Evolutionary conservation across 768 basidiomycete genomes (phyloP).

Genomic region (Rossbeevera mucosa): DNA sequence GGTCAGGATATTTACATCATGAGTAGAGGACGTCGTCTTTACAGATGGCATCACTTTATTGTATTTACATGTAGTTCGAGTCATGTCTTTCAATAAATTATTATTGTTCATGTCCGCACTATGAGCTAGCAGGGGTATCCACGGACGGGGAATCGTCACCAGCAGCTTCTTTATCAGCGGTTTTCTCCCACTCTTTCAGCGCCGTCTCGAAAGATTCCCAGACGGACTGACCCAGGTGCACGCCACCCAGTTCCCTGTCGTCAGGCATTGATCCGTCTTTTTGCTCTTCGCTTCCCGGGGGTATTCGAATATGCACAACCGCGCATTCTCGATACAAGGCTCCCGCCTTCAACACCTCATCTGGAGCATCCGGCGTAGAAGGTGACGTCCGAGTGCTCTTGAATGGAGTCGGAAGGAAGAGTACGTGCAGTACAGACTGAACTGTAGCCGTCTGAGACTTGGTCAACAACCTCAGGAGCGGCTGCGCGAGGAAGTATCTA

Average conservation of each 20-base stretch:
- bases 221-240: constrained; percentile 58
- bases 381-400: constrained; percentile 40
- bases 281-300: constrained; percentile 25
- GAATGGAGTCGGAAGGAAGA: constrained; percentile 80
- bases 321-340: constrained; percentile 76
- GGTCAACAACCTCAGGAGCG: constrained; percentile 60
- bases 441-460: constrained; percentile 62
- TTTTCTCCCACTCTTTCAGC: constrained; percentile 62
- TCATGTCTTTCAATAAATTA: constrained; percentile 24
- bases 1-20: neutral
- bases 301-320: constrained; percentile 46
- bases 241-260: constrained; percentile 70
- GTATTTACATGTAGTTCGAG: constrained; percentile 20
- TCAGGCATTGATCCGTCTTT: constrained; percentile 42
- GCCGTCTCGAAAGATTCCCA: constrained; percentile 75
- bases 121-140: constrained; percentile 20
- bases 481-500: constrained; percentile 66
- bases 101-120: constrained; percentile 8
- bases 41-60: constrained; percentile 21
- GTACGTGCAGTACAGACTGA: constrained; percentile 76
- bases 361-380: constrained; percentile 27
- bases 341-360: constrained; percentile 73
- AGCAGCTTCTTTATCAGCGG: constrained; percentile 16
- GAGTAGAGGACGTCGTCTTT: constrained; percentile 1
- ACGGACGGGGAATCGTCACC: constrained; percentile 22